Evolutionary conservation across 345 rosid genomes (phyloP), one percentile per base, ranked within the genome.

Genomic region (Noccaea bulbosa): DNA sequence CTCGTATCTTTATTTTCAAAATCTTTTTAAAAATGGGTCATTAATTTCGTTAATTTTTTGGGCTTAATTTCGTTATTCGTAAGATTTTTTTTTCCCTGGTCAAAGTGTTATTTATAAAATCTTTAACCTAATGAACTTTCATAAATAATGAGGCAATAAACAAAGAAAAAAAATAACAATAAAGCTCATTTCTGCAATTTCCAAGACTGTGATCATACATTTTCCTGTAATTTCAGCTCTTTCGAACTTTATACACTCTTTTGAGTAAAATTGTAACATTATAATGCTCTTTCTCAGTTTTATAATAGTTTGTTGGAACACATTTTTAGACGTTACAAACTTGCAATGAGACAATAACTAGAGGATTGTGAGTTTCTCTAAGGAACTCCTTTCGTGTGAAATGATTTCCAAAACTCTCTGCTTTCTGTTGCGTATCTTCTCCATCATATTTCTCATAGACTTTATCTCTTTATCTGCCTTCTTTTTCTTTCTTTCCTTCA

Each of bases 391-490:
- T 16, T 48, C 8, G 32, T 35, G 33, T 48, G 56, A 65, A 27
- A 65, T 38, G 27, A 2, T 39, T 2, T 39, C 39, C 61, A 66
- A 52, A 39, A 49, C 60, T 55, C 7, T 68, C 10, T 55, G 64
- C 54, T 7, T 20, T 55, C 35, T 55, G 1, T 2, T 55, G 22
- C 20, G 54, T 44, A 68, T 44, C 20, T 0, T 33, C 22, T 55
- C 45, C 54, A 45, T 5, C 54, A 34, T 44, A 6, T 44, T 55
- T 39, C 11, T 39, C 46, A 35, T 34, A 30, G 52, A 60, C 67
- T 60, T 70, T 7, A 70, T 32, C 44, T 70, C 67, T 12, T 60
- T 50, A 43, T 50, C 67, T 50, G 61, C n/a, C 45, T 70, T 50
- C 44, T 70, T 41, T 41, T 60, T 61, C 15, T 70, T 32, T 60